phyloP scores from a whole-genome alignment of 2,329 filamentous ascomycete species.

The Colletotrichum sp. region DNA sequence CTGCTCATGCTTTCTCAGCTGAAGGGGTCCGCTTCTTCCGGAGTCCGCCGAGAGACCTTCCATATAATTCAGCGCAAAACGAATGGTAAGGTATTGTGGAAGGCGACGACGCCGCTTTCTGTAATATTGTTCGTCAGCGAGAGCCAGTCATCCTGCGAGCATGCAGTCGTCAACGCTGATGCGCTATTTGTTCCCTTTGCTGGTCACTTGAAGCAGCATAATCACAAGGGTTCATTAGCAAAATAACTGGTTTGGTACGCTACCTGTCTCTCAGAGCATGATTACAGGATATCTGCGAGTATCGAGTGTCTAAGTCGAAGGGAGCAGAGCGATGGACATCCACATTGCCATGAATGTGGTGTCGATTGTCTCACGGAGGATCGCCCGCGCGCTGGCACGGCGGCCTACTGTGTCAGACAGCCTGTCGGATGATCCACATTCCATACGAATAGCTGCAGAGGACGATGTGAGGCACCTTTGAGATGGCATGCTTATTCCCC shows the following conservation, averaged over 20 bases:
- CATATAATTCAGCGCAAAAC: neutral
- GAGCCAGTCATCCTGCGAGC: neutral
- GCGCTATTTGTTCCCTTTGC: neutral
- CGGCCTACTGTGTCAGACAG: neutral
- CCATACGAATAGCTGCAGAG: neutral
- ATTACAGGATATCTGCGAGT: neutral
- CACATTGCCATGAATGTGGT: neutral
- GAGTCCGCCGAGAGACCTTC: neutral
- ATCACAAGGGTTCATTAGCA: neutral
- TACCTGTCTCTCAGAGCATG: neutral
- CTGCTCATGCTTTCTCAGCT: neutral
- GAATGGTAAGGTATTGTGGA: neutral
- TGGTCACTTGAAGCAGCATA: neutral
- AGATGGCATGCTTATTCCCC: neutral
- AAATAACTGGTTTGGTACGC: neutral
- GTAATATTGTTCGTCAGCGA: neutral
- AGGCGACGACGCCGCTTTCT: neutral
- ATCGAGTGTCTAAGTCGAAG: neutral
- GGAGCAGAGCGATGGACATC: neutral
- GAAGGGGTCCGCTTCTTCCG: neutral
- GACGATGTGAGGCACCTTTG: neutral
- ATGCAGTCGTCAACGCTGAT: neutral
- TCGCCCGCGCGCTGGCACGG: neutral
- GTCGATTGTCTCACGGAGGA: neutral
- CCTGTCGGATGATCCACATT: neutral